phyloP scores from a whole-genome alignment of 495 filamentous ascomycete genomes.

The Trichoderma erinaceum region DNA sequence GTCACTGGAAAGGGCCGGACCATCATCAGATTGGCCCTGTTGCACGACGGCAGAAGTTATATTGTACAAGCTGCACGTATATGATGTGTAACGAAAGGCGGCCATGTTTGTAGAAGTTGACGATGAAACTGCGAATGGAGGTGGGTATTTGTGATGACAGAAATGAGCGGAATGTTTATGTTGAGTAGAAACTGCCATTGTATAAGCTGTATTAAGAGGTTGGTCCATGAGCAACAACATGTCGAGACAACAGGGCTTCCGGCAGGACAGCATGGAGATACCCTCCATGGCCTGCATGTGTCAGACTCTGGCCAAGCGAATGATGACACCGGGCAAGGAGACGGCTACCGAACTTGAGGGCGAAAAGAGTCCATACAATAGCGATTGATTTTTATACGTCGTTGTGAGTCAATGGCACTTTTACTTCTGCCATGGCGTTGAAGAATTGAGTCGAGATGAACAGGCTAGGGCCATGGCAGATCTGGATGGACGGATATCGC shows the following conservation, averaged over 20 bases:
- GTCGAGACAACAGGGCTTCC: neutral
- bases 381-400: neutral
- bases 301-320: neutral
- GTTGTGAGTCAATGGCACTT: slow-evolving; percentile 1
- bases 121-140: too few relatives aligned
- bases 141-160: too few relatives aligned
- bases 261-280: neutral
- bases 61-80: neutral
- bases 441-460: too few relatives aligned
- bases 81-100: neutral
- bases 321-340: neutral
- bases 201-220: too few relatives aligned
- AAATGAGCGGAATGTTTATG: too few relatives aligned
- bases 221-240: too few relatives aligned
- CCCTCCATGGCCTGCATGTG: slow-evolving; percentile 4
- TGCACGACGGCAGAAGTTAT: neutral
- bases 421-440: too few relatives aligned
- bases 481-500: too few relatives aligned
- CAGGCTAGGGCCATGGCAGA: too few relatives aligned
- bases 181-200: too few relatives aligned
- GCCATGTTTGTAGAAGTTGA: neutral
- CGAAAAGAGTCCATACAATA: neutral
- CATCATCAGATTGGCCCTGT: slow-evolving; percentile 1
- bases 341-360: too few relatives aligned
- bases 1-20: slow-evolving; percentile 9